Evolutionary conservation across 2,329 filamentous ascomycete genomes (phyloP), one percentile per base, ranked within the genome.

Genomic region (Chrysosporium queenslandicum): DNA sequence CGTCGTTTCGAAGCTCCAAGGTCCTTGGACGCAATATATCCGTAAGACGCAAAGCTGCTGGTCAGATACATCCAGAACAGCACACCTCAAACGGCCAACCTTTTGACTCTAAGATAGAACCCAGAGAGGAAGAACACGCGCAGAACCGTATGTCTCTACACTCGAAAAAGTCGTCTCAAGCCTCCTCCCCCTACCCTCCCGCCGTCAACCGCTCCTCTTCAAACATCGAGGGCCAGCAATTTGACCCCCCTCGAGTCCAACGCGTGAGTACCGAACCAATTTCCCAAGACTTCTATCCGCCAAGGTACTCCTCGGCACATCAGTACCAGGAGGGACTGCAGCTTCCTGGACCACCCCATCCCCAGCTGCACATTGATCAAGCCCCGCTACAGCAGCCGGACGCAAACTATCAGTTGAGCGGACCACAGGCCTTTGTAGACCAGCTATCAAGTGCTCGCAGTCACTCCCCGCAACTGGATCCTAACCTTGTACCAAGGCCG

Each of bases 401-500:
- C 48, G 55, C 52, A 50, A 57, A 42, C 48, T 56, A 59, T 55
- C 59, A 58, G 57, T 56, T 57, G 36, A 49, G 53, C 27, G 55
- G 55, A 5, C 50, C 59, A 46, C 58, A 58, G 36, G 55, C 53
- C 16, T 53, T 60, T 37, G 41, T 48, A 43, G 55, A 60, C 37
- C 61, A 58, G 56, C 30, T 43, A 25, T 56, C 56, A 36, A 32
- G 46, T 30, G 48, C 51, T 39, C 53, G 52, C 45, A 55, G 53
- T 27, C 54, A 55, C 50, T 58, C 56, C 39, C 49, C 55, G 32
- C 57, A 60, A 40, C 36, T 54, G 49, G 63, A 62, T 48, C 56
- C 55, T 21, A 56, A 64, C 46, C 53, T 58, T 39, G 58, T 58
- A 30, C 61, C 62, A 25, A 59, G 66, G 46, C 66, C 67, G 40